Evolutionary conservation across 768 basidiomycete genomes (phyloP).

Genomic region (Fomitopsis pulvina): DNA sequence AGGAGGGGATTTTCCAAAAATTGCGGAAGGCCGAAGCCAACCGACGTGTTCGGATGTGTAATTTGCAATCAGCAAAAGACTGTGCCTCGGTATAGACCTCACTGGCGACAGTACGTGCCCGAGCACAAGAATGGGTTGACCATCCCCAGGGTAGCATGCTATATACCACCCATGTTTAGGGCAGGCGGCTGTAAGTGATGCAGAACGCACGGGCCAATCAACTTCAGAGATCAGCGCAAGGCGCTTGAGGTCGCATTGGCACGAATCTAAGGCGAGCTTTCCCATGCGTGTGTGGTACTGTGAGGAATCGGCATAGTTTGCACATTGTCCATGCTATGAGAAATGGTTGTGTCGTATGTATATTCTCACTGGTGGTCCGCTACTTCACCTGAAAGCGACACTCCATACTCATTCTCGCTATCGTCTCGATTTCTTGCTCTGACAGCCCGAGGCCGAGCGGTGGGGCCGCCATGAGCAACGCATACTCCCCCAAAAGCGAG

Average conservation of each 20-base stretch:
- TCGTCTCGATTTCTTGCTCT: constrained; percentile 44
- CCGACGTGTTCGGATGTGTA: constrained; percentile 95
- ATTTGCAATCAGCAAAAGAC: constrained; percentile 97
- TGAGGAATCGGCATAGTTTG: too few species aligned
- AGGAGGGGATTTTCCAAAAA: constrained; percentile 61
- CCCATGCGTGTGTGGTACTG: too few species aligned
- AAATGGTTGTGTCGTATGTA: too few species aligned
- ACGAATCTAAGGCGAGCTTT: too few species aligned
- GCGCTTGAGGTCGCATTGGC: too few species aligned
- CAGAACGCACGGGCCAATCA: too few species aligned
- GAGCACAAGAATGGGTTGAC: constrained; percentile 71
- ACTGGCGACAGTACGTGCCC: constrained; percentile 94
- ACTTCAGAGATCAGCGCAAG: too few species aligned
- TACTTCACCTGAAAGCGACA: constrained; percentile 22
- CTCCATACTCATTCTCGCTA: constrained; percentile 60
- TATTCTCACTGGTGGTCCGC: background rate
- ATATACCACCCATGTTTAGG: constrained; percentile 31
- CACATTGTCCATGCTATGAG: too few species aligned
- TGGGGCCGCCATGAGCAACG: constrained; percentile 64
- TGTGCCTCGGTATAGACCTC: constrained; percentile 94
- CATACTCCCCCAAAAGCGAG: constrained; percentile 71
- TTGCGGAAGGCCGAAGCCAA: constrained; percentile 84
- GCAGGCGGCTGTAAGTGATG: background rate
- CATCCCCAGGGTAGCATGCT: constrained; percentile 13
- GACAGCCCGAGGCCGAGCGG: constrained; percentile 67